Percentiles rank a stretch among this genome's conserved stretches.
These are phyloP conservation scores for Polytrichum commune DNA, from an alignment of 225 moss, liverwort and hornwort species.

Conservation along the genomic window DNA sequence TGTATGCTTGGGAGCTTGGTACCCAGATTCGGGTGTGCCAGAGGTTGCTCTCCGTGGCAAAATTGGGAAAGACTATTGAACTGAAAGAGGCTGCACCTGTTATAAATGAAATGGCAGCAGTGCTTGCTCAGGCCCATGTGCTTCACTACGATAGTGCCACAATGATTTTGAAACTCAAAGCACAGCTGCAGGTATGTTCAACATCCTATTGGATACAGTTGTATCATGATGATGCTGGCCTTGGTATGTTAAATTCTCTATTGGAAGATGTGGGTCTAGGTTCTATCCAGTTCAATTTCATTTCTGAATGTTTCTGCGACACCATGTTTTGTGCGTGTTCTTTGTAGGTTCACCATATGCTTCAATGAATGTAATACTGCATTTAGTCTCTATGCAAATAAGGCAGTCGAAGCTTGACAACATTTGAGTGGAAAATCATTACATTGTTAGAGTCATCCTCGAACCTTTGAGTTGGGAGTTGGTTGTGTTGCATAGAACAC, in stretches of 20 bases:
- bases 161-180: slow-evolving; percentile 67
- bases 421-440: too few relatives aligned
- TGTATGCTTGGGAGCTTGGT: slow-evolving; percentile 60
- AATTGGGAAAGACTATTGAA: slow-evolving; percentile 32
- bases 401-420: too few relatives aligned
- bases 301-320: not conserved
- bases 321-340: not conserved
- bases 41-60: slow-evolving; percentile 45
- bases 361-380: too few relatives aligned
- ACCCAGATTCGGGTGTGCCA: slow-evolving; percentile 53
- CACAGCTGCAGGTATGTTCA: slow-evolving; percentile 32
- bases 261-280: not conserved
- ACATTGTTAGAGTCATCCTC: too few relatives aligned
- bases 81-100: slow-evolving; percentile 44
- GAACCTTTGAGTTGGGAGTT: too few relatives aligned
- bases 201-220: too few relatives aligned
- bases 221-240: not conserved
- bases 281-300: not conserved
- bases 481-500: too few relatives aligned
- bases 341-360: too few relatives aligned
- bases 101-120: slow-evolving; percentile 37
- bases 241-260: not conserved
- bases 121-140: slow-evolving; percentile 46
- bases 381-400: too few relatives aligned
- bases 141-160: slow-evolving; percentile 71